Evolutionary conservation across 108 stramenopile species (phyloP).

Genomic region (Nitzschia inconspicua): DNA sequence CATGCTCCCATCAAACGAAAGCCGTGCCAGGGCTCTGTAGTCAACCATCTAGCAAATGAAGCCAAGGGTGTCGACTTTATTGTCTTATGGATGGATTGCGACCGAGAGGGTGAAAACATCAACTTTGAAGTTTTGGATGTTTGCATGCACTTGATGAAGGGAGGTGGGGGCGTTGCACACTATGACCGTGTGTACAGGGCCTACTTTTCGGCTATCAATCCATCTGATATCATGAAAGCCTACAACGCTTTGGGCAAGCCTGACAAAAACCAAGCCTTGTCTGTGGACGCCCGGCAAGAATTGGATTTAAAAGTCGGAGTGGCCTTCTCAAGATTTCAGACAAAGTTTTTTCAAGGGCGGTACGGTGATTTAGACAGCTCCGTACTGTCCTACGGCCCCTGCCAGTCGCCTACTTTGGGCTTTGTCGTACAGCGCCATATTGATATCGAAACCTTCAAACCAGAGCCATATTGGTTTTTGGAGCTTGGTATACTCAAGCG

Average conservation of each 20-base stretch:
- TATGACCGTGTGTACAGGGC: conserved; percentile 91
- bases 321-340: conserved; percentile 95
- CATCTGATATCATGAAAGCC: conserved; percentile 87
- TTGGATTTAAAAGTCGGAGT: conserved; percentile 96
- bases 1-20: conserved; percentile 73
- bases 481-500: conserved; percentile 73
- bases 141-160: conserved; percentile 67
- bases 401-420: conserved; percentile 96
- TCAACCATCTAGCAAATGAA: conserved; percentile 80
- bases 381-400: conserved; percentile 93
- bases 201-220: conserved; percentile 93
- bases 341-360: conserved; percentile 84
- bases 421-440: conserved; percentile 95
- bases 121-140: conserved; percentile 94
- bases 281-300: conserved; percentile 95
- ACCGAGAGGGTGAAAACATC: conserved; percentile 96
- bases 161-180: conserved; percentile 25
- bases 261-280: conserved; percentile 80
- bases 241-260: conserved; percentile 76
- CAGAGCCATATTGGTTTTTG: conserved; percentile 87
- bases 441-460: conserved; percentile 91
- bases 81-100: conserved; percentile 95
- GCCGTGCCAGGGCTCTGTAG: conserved; percentile 66
- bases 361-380: conserved; percentile 90
- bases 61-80: conserved; percentile 74